phyloP scores from a whole-genome alignment of 2,329 filamentous ascomycete species.

The Colletotrichum truncatum region DNA sequence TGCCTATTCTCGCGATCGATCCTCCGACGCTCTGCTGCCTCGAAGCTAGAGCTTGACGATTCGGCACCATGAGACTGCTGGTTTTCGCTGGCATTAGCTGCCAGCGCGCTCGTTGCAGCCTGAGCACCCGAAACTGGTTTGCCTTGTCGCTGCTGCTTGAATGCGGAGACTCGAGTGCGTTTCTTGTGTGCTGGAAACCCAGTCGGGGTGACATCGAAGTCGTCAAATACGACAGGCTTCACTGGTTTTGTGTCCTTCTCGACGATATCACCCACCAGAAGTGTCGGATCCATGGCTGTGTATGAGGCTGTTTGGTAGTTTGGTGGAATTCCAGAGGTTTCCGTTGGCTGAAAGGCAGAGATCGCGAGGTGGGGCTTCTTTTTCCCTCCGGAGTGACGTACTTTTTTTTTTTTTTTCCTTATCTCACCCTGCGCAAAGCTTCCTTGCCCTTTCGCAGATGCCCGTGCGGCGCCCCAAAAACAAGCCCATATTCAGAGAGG shows the following conservation, averaged over 20 bases:
- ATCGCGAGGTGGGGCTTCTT: constrained; percentile 2
- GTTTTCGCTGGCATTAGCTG: neutral
- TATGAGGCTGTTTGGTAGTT: neutral
- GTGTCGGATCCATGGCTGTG: constrained; percentile 46
- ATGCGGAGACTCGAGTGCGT: constrained; percentile 76
- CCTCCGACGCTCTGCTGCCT: constrained; percentile 68
- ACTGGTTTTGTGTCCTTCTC: constrained; percentile 73
- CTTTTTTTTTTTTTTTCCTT: neutral
- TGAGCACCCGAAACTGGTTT: constrained; percentile 38
- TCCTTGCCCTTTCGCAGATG: constrained; percentile 21
- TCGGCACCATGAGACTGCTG: constrained; percentile 28
- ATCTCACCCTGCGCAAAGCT: constrained; percentile 21
- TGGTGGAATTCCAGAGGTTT: neutral
- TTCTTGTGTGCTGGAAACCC: constrained; percentile 94
- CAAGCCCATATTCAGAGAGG: constrained; percentile 25
- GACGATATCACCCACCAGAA: constrained; percentile 79
- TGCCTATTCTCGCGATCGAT: constrained; percentile 88
- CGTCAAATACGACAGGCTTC: constrained; percentile 71
- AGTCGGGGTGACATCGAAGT: constrained; percentile 62
- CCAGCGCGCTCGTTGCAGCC: constrained; percentile 17
- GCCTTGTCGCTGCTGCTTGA: constrained; percentile 74
- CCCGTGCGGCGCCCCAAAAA: constrained; percentile 25
- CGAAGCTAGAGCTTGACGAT: constrained; percentile 38
- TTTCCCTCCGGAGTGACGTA: constrained; percentile 3
- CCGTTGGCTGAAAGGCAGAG: neutral